Percentiles rank a stretch among this genome's conserved stretches.
Conservation (phyloP, 352 stramenopile genomes). For the Globisporangium splendens region DNA sequence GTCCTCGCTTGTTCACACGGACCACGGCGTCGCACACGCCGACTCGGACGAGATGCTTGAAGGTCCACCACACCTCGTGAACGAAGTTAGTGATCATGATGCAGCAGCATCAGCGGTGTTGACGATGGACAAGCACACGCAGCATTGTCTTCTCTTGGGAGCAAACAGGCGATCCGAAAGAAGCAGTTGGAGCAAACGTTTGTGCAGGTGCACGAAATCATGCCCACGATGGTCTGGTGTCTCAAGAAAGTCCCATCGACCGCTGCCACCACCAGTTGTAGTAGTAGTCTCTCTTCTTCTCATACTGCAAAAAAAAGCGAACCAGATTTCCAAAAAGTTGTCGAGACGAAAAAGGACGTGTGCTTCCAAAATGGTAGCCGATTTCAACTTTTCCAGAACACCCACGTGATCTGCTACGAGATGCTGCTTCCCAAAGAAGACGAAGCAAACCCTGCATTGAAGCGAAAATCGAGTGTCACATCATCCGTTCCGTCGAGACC, state of each 20-base stretch:
- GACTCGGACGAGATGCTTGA: conserved; percentile 17
- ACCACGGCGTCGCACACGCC: conserved; percentile 10
- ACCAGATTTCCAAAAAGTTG: too few relatives aligned
- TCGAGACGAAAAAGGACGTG: not conserved
- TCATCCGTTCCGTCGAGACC: not conserved
- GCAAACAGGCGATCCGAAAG: conserved; percentile 12
- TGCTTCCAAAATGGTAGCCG: conserved; percentile 12
- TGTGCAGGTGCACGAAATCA: conserved; percentile 1
- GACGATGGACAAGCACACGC: not conserved
- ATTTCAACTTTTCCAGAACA: conserved; percentile 21
- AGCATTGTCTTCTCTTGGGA: not conserved
- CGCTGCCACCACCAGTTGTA: not conserved
- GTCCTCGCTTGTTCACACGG: conserved; percentile 14
- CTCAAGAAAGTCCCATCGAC: conserved; percentile 5
- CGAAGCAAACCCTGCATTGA: not conserved
- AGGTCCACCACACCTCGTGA: conserved; percentile 1
- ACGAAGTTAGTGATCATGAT: conserved; percentile 7
- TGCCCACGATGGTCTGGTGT: conserved; percentile 18
- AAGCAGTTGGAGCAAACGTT: conserved; percentile 11
- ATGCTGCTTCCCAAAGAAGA: conserved; percentile 3
- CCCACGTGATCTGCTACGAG: conserved; percentile 22
- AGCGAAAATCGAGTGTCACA: not conserved
- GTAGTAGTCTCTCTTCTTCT: too few relatives aligned
- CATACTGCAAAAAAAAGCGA: too few relatives aligned
- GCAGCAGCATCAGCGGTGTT: not conserved